Base-by-base conservation (phyloP, 2,329 filamentous ascomycete genomes). In the Periconia sp. region DNA sequence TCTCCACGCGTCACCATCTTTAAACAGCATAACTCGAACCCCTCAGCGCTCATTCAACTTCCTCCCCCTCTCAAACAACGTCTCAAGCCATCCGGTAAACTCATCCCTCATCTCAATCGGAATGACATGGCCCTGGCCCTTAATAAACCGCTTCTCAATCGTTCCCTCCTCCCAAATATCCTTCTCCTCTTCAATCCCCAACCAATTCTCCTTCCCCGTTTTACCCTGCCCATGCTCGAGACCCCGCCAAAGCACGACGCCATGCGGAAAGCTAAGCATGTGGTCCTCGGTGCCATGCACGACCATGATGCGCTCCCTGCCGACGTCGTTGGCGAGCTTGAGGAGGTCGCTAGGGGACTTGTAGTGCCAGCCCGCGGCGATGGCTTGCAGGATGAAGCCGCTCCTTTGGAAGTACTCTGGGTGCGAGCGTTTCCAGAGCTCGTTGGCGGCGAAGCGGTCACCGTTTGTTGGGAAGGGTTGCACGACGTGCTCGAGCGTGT, bases 401-500 rank as follows among this genome's bases (percentile, higher is more conserved):
- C 78, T 79, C 45, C 79, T 80, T 3, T 82, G 84, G 70, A 91
- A 93, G 6, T 78, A 77, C 1, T 79, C 76, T 1, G 80, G 75
- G 53, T 89, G 81, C 15, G 79, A 75, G 17, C 88, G 81, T 77
- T 96, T 96, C 65, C 78, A 79, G 58, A 95, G 73, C 73, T 96
- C 91, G 60, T 88, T 85, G 0, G 92, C 91, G 23, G 89, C 87
- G 66, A 92, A 93, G 6, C 92, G 87, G 76, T 94, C 89, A 54
- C 86, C 91, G 68, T 93, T 94, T 49, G 81, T 90, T 5, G 82
- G 82, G 71, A 94, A 96, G 9, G 72, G 74, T 37, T 78, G 62
- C 52, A 75, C 68, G 2, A 74, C 68, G 44, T 62, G 69, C 47
- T 79, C 75, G 14, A 69, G 60, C 0, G 59, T 79, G 72, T 93